Conservation (phyloP, 495 filamentous ascomycete genomes). For the Aspergillus sclerotiicarbonarius region DNA sequence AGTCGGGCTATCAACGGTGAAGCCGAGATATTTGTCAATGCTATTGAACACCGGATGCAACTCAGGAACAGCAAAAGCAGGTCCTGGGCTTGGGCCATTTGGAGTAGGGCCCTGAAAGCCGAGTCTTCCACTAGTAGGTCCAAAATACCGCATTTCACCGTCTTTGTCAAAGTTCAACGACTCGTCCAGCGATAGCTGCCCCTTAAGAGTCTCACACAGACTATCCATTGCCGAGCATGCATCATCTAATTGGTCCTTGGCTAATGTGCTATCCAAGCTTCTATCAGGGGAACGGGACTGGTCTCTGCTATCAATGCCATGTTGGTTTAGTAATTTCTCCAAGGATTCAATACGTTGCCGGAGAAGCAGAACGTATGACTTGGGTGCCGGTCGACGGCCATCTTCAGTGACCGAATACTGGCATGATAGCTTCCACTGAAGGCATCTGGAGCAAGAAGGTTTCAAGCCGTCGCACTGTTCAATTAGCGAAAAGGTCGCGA, state of each 20-base stretch:
- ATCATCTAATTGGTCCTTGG: not conserved
- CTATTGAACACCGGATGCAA: not conserved
- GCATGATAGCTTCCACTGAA: not conserved
- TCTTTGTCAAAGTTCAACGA: slow-evolving; percentile 34
- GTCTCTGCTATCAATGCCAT: not conserved
- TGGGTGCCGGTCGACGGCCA: slow-evolving; percentile 2
- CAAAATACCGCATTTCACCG: slow-evolving; percentile 31
- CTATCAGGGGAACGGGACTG: not conserved
- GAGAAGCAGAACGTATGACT: slow-evolving; percentile 6
- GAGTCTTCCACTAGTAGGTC: slow-evolving; percentile 29
- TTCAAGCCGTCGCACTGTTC: slow-evolving; percentile 6
- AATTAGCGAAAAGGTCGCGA: not conserved
- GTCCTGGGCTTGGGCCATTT: not conserved
- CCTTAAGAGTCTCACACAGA: slow-evolving; percentile 26
- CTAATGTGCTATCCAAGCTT: not conserved
- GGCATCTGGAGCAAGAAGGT: slow-evolving; percentile 7
- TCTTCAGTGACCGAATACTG: slow-evolving; percentile 5
- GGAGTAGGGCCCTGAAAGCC: slow-evolving; percentile 18
- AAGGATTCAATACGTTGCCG: slow-evolving; percentile 5
- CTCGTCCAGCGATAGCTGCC: slow-evolving; percentile 27
- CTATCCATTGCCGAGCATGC: slow-evolving; percentile 15
- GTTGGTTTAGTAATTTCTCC: not conserved
- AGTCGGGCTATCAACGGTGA: not conserved
- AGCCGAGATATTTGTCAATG: slow-evolving; percentile 1
- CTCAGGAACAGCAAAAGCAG: not conserved